phyloP scores from a whole-genome alignment of 257 asterid species.

The Phtheirospermum japonicum region DNA sequence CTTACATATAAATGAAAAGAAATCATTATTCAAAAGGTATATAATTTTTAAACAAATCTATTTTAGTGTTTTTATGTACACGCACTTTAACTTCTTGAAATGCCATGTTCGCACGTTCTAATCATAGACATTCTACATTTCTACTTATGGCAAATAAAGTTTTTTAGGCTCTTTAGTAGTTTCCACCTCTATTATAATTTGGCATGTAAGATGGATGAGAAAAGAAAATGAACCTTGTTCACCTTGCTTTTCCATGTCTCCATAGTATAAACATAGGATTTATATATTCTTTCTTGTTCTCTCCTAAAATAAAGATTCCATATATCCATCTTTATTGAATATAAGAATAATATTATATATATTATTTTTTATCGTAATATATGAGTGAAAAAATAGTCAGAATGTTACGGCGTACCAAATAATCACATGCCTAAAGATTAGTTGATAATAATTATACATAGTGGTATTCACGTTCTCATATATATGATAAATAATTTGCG shows the following conservation, averaged over 20 bases:
- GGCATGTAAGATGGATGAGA: constrained; percentile 1
- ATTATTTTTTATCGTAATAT: too few relatives aligned
- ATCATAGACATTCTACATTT: background rate
- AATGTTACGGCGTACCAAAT: background rate
- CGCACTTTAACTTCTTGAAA: too few relatives aligned
- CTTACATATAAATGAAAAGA: too few relatives aligned
- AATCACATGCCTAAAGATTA: constrained; percentile 3
- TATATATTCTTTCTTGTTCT: too few relatives aligned
- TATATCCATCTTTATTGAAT: too few relatives aligned
- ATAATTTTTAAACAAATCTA: too few relatives aligned
- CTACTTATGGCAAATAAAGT: constrained; percentile 24
- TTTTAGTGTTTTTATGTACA: too few relatives aligned
- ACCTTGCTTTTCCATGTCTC: constrained; percentile 1
- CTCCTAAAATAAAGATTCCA: too few relatives aligned
- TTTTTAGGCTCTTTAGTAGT: constrained; percentile 9
- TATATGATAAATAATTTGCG: background rate
- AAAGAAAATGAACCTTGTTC: constrained; percentile 13
- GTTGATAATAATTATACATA: constrained; percentile 5
- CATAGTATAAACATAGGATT: constrained; percentile 5
- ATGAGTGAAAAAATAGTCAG: too few relatives aligned
- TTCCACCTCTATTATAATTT: background rate
- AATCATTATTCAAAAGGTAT: too few relatives aligned
- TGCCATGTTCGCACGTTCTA: too few relatives aligned
- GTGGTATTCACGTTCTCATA: background rate
- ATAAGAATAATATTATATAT: too few relatives aligned